Base-by-base conservation (phyloP, 2,329 filamentous ascomycete genomes). In the Exophiala sp. region DNA sequence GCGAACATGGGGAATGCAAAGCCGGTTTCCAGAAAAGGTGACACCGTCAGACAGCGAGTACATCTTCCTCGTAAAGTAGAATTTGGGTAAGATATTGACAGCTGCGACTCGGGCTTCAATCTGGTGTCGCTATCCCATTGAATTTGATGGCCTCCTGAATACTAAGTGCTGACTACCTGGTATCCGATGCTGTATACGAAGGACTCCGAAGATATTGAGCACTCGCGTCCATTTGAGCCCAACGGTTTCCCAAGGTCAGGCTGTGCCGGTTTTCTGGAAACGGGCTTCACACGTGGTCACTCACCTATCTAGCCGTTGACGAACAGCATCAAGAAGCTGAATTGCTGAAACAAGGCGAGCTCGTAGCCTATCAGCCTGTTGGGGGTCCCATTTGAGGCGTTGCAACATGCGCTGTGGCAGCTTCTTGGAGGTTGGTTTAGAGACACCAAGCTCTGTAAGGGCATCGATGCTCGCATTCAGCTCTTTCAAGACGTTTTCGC, bases 341-440 rank as follows among this genome's bases (percentile, higher is more conserved):
- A 49, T 20, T 16, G 51, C 36, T n/a, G 39, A 44, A 18, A n/a
- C 14, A 24, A 54, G 51, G 11, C 51, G 51, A 32, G 20, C 39
- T 10, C 51, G 44, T 9, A 54, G 51, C 33, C 44, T 47, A 14
- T 29, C n/a, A 4, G 14, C 45, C 32, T 49, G 38, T 6, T 11
- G 39, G 18, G 51, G 32, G 14, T 54, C 45, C 51, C 51, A 49
- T 34, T 34, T 47, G n/a, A 54, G 12, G 18, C 51, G 44, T 5
- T 54, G 48, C 51, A 44, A 54, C 16, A 54, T 33, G n/a, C 33
- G 38, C 32, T 16, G 16, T 21, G 36, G 29, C 34, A 20, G 21
- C 21, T 34, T 54, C 16, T 32, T 16, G 1, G 44, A 5, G 0
- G 38, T 20, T 9, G 32, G 9, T 11, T 38, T 11, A 9, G 9